Evolutionary conservation across 257 asterid genomes (phyloP).

Genomic region (Plantago ovata): DNA sequence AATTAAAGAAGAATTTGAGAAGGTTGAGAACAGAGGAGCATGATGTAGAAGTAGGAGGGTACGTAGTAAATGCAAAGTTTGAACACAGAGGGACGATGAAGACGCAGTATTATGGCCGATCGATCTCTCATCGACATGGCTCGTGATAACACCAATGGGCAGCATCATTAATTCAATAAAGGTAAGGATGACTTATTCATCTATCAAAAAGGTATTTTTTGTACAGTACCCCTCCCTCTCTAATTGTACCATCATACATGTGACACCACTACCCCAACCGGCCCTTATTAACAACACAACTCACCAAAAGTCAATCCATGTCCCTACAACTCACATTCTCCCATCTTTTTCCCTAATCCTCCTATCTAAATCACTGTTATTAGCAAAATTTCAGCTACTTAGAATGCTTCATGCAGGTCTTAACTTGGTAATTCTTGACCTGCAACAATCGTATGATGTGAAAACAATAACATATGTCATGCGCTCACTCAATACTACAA

Average conservation of each 20-base stretch:
- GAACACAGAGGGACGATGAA: conserved; percentile 12
- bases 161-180: conserved; percentile 16
- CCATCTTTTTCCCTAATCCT: conserved; percentile 9
- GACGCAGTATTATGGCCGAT: neutral
- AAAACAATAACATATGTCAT: no score
- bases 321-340: conserved; percentile 20
- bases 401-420: no score
- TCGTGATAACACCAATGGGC: conserved; percentile 39
- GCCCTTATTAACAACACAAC: no score
- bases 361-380: neutral
- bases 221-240: neutral
- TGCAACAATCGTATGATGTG: no score
- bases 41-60: no score
- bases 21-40: no score
- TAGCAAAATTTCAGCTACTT: neutral
- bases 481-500: no score
- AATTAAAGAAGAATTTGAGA: no score
- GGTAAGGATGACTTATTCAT: conserved; percentile 13
- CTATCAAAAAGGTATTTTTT: conserved; percentile 20
- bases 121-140: conserved; percentile 25
- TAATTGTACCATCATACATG: conserved; percentile 30
- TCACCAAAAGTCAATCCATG: conserved; percentile 37
- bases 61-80: conserved; percentile 28
- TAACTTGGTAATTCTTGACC: no score
- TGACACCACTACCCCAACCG: conserved; percentile 50